Conservation (phyloP, 176 grass and related monocot genomes). For the Puccinellia tenuiflora region DNA sequence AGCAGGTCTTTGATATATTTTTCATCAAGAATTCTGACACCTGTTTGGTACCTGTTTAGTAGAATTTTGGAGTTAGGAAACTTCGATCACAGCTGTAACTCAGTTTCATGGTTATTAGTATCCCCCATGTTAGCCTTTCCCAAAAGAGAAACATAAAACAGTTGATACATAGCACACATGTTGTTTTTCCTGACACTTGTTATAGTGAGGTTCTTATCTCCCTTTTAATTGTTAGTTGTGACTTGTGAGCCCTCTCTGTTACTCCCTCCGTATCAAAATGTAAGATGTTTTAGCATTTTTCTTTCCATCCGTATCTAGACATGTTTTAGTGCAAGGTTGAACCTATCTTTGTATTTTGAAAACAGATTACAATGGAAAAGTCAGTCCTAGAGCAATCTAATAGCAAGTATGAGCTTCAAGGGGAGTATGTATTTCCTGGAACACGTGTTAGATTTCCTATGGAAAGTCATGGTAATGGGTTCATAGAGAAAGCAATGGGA, state of each 20-base stretch:
- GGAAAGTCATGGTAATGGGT: conserved; percentile 56
- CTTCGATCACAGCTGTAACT: not conserved
- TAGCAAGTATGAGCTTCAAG: conserved; percentile 95
- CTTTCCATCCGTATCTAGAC: no score
- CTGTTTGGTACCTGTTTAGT: not conserved
- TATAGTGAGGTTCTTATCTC: conserved; percentile 20
- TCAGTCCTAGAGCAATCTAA: conserved; percentile 83
- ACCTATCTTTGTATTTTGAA: conserved; percentile 34
- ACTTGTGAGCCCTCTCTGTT: not conserved
- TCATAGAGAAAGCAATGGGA: conserved; percentile 84
- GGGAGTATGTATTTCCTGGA: conserved; percentile 94
- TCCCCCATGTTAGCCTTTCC: not conserved
- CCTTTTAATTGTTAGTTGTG: conserved; percentile 4
- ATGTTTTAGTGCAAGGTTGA: no score
- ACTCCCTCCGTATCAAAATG: no score
- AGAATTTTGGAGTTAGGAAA: conserved; percentile 12
- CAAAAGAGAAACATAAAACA: conserved; percentile 3
- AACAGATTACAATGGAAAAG: conserved; percentile 96
- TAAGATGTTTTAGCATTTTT: no score
- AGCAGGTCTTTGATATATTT: conserved; percentile 1
- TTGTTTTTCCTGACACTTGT: conserved; percentile 18
- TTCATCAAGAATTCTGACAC: not conserved
- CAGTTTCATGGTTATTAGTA: not conserved
- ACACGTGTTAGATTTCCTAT: conserved; percentile 75
- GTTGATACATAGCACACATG: not conserved